Base-by-base conservation (phyloP, 305 asterid genomes). In the Vinca major region DNA sequence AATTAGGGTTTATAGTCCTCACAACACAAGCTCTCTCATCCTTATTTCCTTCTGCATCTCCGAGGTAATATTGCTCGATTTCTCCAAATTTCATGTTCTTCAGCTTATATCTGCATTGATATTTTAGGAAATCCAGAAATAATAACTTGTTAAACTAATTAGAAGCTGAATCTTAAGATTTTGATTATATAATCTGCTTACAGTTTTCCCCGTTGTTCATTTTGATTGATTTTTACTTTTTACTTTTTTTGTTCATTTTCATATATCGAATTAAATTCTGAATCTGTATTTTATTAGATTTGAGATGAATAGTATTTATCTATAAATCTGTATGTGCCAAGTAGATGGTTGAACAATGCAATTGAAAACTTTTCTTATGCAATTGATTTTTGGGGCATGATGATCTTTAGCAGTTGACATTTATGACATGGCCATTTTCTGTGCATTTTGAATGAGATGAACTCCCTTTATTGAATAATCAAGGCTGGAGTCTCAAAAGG, bases 401-500 rank as follows among this genome's bases (percentile, higher is more conserved):
- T 40, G 70, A 9, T 48, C 17, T 36, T 20, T 49, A 8, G 45
- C 7, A 47, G 73, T 65, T 64, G 74, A 48, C n/a, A 20, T 73
- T 60, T 5, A 65, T 72, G 53, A 76, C 52, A 75, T 68, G 44
- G 61, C 53, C 73, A 37, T 19, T 70, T 69, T 72, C 74, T 4
- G 16, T 19, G 83, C 63, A 71, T 52, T 26, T 26, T 80, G 88
- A 69, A 71, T 73, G 86, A 79, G 79, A 83, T 78, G 87, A 62
- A 54, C 49, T 73, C 91, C 90, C 85, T 54, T 41, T 48, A 12
- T 47, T 54, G 20, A 65, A 17, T 54, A 85, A 89, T 86, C 97
- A 84, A 87, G 97, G 96, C 97, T 86, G 93, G 96, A 84, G 85
- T 91, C 97, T 91, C 95, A 4, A 45, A 84, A 75, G 63, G 70